phyloP scores from a whole-genome alignment of 2,329 filamentous ascomycete genomes.

The Penicillium nordicum region DNA sequence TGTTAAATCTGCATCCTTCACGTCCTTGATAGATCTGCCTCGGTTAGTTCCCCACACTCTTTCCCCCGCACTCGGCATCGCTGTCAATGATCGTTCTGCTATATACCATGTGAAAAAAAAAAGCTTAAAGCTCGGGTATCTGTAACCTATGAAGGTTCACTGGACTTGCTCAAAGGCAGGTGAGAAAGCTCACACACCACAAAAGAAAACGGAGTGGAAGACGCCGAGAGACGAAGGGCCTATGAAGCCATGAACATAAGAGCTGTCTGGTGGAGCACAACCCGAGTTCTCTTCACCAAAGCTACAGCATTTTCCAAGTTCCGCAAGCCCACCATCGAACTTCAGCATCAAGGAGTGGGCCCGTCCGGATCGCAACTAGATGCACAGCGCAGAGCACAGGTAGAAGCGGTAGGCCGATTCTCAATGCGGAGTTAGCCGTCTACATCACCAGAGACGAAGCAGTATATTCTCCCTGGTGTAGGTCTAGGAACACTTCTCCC shows the following conservation, averaged over 20 bases:
- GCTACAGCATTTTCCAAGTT: slow-evolving; percentile 16
- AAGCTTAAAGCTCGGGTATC: background rate
- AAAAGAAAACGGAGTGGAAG: background rate
- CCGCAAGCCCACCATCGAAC: slow-evolving; percentile 18
- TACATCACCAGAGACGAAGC: slow-evolving; percentile 32
- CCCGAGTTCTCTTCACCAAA: slow-evolving; percentile 16
- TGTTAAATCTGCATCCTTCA: background rate
- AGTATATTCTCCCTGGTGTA: slow-evolving; percentile 50
- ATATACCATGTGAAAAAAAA: slow-evolving; percentile 1
- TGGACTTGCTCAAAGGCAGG: background rate
- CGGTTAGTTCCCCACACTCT: background rate
- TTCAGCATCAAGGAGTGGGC: slow-evolving; percentile 20
- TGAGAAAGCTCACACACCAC: background rate
- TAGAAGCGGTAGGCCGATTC: slow-evolving; percentile 40
- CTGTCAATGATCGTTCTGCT: background rate
- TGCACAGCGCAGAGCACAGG: slow-evolving; percentile 33
- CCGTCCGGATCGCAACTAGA: slow-evolving; percentile 31
- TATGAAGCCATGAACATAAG: background rate
- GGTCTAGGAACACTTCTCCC: slow-evolving; percentile 49
- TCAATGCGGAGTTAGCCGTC: slow-evolving; percentile 45
- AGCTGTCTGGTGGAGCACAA: slow-evolving; percentile 1
- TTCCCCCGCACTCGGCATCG: background rate
- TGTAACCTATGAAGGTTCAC: background rate
- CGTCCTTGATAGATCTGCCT: background rate
- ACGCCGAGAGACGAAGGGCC: too few species aligned